A percentile compares a stretch with the other conserved stretches of the same genome.
phyloP scores from a whole-genome alignment of 2,329 filamentous ascomycete species.

The Aspergillus transmontanensis region DNA sequence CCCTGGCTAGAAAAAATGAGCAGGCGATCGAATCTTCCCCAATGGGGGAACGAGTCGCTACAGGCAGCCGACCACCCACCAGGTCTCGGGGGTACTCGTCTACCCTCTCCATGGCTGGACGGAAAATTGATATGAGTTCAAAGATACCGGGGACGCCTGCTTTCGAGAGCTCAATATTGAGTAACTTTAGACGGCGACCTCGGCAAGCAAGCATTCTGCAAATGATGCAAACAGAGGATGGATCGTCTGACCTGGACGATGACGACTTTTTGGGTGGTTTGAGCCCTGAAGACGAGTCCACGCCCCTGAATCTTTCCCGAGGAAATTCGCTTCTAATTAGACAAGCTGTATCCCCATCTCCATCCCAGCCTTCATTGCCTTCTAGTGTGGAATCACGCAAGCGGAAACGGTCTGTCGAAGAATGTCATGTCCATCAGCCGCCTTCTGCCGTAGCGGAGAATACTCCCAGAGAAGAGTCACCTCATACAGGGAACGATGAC shows the following conservation, averaged over 20 bases:
- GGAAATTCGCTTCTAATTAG: conserved; percentile 33
- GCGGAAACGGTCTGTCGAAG: conserved; percentile 35
- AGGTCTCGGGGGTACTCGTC: conserved; percentile 44
- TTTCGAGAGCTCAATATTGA: conserved; percentile 47
- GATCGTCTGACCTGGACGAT: conserved; percentile 38
- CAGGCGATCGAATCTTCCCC: conserved; percentile 40
- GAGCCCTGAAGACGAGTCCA: conserved; percentile 49
- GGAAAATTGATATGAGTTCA: conserved; percentile 38
- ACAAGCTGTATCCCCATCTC: conserved; percentile 24
- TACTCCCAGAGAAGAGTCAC: conserved; percentile 21
- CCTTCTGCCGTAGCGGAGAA: conserved; percentile 22
- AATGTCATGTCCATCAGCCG: conserved; percentile 33
- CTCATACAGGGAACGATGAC: conserved; percentile 3
- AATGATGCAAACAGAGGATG: conserved; percentile 46
- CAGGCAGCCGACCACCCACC: conserved; percentile 38
- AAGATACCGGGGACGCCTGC: conserved; percentile 44
- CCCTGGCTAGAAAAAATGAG: conserved; percentile 33
- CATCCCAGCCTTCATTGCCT: conserved; percentile 28
- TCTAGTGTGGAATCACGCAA: conserved; percentile 38
- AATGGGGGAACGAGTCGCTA: conserved; percentile 32
- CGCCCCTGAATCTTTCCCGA: conserved; percentile 42
- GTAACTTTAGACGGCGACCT: conserved; percentile 47
- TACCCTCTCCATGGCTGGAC: conserved; percentile 40
- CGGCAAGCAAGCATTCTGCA: conserved; percentile 49
- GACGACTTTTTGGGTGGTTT: conserved; percentile 48